Evolutionary conservation across 805 yeast species (phyloP).

Genomic region (Saccharomycopsis malanga): DNA sequence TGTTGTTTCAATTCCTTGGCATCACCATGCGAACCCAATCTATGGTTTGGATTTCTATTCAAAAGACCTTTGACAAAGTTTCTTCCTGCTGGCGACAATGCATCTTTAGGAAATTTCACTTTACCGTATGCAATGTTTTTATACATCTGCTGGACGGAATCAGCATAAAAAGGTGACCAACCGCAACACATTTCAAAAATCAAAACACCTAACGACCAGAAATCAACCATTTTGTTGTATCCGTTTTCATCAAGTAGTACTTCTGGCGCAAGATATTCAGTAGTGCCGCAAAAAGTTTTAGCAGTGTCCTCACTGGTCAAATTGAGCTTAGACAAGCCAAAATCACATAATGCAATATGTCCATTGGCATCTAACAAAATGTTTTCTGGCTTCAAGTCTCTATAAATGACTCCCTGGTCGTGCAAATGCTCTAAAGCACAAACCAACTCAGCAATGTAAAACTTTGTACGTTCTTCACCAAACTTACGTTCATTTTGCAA

Average conservation of each 20-base stretch:
- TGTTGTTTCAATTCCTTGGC: constrained; percentile 90
- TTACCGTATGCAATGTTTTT: constrained; percentile 98
- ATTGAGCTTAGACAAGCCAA: constrained; percentile 93
- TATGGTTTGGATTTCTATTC: constrained; percentile 92
- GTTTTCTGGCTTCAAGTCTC: constrained; percentile 96
- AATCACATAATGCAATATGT: constrained; percentile 94
- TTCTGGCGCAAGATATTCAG: constrained; percentile 97
- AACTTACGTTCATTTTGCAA: constrained; percentile 95
- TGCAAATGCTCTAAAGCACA: constrained; percentile 91
- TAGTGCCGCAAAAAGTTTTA: constrained; percentile 96
- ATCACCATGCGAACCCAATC: constrained; percentile 86
- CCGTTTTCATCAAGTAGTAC: constrained; percentile 92
- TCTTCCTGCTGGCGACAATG: constrained; percentile 86
- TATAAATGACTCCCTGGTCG: constrained; percentile 90
- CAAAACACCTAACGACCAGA: constrained; percentile 95
- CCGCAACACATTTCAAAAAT: constrained; percentile 99
- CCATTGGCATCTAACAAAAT: constrained; percentile 94
- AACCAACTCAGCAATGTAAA: constrained; percentile 93
- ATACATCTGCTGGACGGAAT: constrained; percentile 92
- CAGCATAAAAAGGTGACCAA: constrained; percentile 98
- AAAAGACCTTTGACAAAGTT: constrained; percentile 91
- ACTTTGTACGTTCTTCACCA: constrained; percentile 88
- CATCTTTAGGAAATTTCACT: constrained; percentile 95
- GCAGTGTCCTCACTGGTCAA: constrained; percentile 77
- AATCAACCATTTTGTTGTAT: constrained; percentile 97